A percentile compares a stretch with the other conserved stretches of the same genome.
phyloP scores from a whole-genome alignment of 441 rosid species.

The Gossypium aridum region DNA sequence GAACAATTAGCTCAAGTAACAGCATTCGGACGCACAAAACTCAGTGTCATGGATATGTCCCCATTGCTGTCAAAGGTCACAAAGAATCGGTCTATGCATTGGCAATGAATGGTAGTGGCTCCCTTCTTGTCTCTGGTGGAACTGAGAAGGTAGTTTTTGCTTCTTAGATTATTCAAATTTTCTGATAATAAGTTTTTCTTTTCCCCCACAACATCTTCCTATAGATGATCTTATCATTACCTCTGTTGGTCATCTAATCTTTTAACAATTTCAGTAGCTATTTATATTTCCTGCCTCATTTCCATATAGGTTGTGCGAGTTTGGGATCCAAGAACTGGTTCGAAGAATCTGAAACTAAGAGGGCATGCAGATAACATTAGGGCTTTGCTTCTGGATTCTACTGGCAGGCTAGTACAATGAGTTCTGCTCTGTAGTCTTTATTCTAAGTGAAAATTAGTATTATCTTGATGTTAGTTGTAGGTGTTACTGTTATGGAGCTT shows the following conservation, averaged over 20 bases:
- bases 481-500: neutral
- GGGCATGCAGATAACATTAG: constrained; percentile 97
- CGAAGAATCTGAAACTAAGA: constrained; percentile 91
- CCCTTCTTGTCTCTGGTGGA: constrained; percentile 95
- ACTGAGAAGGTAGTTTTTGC: constrained; percentile 77
- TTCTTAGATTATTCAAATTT: neutral
- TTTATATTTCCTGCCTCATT: constrained; percentile 7
- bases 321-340: constrained; percentile 98
- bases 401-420: constrained; percentile 65
- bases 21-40: constrained; percentile 58
- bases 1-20: constrained; percentile 79
- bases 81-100: constrained; percentile 98
- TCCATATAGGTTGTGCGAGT: constrained; percentile 84
- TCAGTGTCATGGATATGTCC: constrained; percentile 73
- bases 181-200: neutral
- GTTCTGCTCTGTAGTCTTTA: constrained; percentile 3
- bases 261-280: neutral
- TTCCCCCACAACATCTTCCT: neutral
- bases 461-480: neutral
- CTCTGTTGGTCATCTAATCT: neutral
- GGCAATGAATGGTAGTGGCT: constrained; percentile 88
- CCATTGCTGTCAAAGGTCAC: constrained; percentile 85
- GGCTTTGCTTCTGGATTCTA: constrained; percentile 85
- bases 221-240: neutral
- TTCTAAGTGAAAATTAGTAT: neutral